Evolutionary conservation across 2,329 filamentous ascomycete genomes (phyloP).

Genomic region (Diplodia seriata): DNA sequence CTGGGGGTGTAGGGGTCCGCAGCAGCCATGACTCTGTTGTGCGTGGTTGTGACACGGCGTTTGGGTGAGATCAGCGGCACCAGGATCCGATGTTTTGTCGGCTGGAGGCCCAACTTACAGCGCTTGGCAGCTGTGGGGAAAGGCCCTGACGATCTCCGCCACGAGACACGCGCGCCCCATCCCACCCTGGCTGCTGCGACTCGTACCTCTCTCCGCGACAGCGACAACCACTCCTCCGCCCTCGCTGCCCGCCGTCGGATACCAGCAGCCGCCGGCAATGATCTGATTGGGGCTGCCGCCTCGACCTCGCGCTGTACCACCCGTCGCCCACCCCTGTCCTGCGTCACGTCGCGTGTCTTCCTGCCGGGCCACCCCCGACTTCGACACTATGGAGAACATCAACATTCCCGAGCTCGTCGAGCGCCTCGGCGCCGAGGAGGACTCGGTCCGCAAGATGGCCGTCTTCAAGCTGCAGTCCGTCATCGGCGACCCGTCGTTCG

Average conservation of each 20-base stretch:
- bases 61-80: not conserved
- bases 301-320: slow-evolving; percentile 6
- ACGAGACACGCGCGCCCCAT: slow-evolving; percentile 1
- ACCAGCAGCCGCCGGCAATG: slow-evolving; percentile 24
- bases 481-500: slow-evolving; percentile 95
- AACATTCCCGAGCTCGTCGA: slow-evolving; percentile 65
- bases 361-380: slow-evolving; percentile 15
- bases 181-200: slow-evolving; percentile 8
- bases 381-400: slow-evolving; percentile 58
- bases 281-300: slow-evolving; percentile 20
- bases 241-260: slow-evolving; percentile 8
- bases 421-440: slow-evolving; percentile 70
- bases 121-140: slow-evolving; percentile 19
- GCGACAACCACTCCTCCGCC: slow-evolving; percentile 1
- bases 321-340: slow-evolving; percentile 21
- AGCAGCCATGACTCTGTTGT: too few species aligned
- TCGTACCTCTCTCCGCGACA: slow-evolving; percentile 14
- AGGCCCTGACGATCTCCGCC: slow-evolving; percentile 29
- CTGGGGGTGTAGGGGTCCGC: too few species aligned
- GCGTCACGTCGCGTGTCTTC: slow-evolving; percentile 26
- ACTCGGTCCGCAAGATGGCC: slow-evolving; percentile 96
- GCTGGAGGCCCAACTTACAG: slow-evolving; percentile 14
- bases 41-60: not conserved
- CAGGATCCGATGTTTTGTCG: not conserved
- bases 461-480: slow-evolving; percentile 96